phyloP scores from a whole-genome alignment of 352 stramenopile genomes.

The Phytophthora constricta region DNA sequence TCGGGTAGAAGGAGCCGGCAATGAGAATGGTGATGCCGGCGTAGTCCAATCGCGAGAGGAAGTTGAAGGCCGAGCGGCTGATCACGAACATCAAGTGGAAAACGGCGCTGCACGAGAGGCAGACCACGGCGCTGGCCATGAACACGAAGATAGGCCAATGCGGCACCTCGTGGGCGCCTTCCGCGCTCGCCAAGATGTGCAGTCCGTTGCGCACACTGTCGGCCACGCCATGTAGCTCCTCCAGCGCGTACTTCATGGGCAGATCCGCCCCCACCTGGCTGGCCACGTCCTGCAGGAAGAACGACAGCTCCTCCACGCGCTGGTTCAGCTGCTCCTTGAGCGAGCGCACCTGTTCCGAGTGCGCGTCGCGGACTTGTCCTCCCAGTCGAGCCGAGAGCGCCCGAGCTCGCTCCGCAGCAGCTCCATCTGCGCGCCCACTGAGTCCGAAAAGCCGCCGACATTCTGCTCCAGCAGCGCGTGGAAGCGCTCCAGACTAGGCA shows the following conservation, averaged over 20 bases:
- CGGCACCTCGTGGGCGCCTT: conserved; percentile 71
- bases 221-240: conserved; percentile 74
- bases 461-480: conserved; percentile 78
- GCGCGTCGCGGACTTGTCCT: conserved; percentile 46
- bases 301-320: conserved; percentile 72
- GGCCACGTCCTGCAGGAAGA: conserved; percentile 72
- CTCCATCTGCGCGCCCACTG: conserved; percentile 70
- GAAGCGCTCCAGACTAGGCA: conserved; percentile 83
- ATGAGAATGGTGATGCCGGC: conserved; percentile 89
- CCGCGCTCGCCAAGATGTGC: conserved; percentile 69
- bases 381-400: conserved; percentile 59
- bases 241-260: conserved; percentile 77
- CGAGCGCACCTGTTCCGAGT: conserved; percentile 59
- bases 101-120: conserved; percentile 78
- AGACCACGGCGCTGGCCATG: conserved; percentile 84
- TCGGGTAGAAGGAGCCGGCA: conserved; percentile 83
- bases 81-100: conserved; percentile 90
- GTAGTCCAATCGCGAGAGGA: conserved; percentile 86
- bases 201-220: conserved; percentile 85
- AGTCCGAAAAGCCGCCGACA: conserved; percentile 71
- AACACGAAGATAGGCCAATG: conserved; percentile 90
- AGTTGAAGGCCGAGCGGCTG: conserved; percentile 72
- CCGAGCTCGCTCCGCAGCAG: conserved; percentile 69
- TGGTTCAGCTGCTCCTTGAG: conserved; percentile 65
- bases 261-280: conserved; percentile 78